These are phyloP conservation scores for Phaffia tasmanica DNA, from an alignment of 768 basidiomycete species.

Conservation along the genomic window DNA sequence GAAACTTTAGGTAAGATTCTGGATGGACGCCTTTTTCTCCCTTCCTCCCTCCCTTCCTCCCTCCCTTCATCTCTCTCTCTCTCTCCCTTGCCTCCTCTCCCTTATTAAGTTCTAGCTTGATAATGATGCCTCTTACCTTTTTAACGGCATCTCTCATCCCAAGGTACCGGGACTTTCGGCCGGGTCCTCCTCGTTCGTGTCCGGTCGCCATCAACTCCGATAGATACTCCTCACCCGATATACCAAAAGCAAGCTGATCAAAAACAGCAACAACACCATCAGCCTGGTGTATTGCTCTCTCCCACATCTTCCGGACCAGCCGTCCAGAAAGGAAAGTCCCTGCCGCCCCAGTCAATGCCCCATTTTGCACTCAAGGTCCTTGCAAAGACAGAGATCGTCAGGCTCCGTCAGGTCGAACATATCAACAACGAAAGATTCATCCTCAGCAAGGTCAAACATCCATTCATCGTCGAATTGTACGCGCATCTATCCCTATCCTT, in stretches of 20 bases:
- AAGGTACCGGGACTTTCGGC: constrained; percentile 93
- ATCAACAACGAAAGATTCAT: constrained; percentile 94
- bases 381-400: constrained; percentile 40
- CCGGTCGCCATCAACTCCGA: constrained; percentile 34
- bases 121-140: no score
- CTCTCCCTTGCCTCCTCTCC: background rate
- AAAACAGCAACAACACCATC: background rate
- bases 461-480: constrained; percentile 92
- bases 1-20: constrained; percentile 38
- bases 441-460: constrained; percentile 78
- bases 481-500: constrained; percentile 37
- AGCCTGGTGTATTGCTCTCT: background rate
- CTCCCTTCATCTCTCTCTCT: background rate
- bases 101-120: background rate
- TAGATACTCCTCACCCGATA: constrained; percentile 40
- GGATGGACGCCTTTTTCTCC: constrained; percentile 33
- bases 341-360: constrained; percentile 36
- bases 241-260: constrained; percentile 35
- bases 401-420: constrained; percentile 88
- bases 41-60: background rate
- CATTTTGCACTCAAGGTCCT: constrained; percentile 41
- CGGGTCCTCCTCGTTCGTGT: constrained; percentile 82
- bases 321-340: constrained; percentile 15
- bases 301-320: constrained; percentile 4
- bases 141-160: constrained; percentile 32